A percentile compares a stretch with the other conserved stretches of the same genome.
Evolutionary conservation across 331 rosid species (phyloP).

Genomic region (Saraca asoca): DNA sequence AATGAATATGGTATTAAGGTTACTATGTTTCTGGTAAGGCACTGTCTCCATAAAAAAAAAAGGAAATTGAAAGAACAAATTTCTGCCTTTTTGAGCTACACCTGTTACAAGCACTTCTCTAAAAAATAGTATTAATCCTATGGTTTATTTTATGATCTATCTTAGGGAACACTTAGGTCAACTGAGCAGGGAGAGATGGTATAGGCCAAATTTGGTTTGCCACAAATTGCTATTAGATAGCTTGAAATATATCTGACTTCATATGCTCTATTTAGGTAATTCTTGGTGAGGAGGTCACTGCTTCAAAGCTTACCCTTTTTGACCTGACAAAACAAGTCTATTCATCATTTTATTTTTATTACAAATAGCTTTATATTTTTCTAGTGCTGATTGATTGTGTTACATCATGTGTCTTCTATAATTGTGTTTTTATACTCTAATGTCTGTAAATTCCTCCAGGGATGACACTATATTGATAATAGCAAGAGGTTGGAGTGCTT

Average conservation of each 20-base stretch:
- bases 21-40: slow-evolving; percentile 39
- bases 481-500: too few relatives aligned
- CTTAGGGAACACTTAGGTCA: slow-evolving; percentile 82
- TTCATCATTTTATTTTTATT: too few relatives aligned
- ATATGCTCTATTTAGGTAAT: too few relatives aligned
- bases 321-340: too few relatives aligned
- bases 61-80: slow-evolving; percentile 19
- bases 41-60: background rate
- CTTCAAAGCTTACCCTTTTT: too few relatives aligned
- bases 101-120: slow-evolving; percentile 6
- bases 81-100: background rate
- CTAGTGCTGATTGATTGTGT: too few relatives aligned
- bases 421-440: too few relatives aligned
- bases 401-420: too few relatives aligned
- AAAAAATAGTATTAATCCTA: background rate
- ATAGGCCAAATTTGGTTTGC: slow-evolving; percentile 86
- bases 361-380: too few relatives aligned
- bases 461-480: too few relatives aligned
- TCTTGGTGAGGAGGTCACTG: too few relatives aligned
- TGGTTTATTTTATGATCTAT: slow-evolving; percentile 25
- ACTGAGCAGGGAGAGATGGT: slow-evolving; percentile 99
- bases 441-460: too few relatives aligned
- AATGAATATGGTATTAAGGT: slow-evolving; percentile 81
- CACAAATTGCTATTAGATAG: slow-evolving; percentile 88
- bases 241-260: slow-evolving; percentile 90